These are phyloP conservation scores for Agarophyton chilense DNA, from an alignment of 23 red algal species.

Conservation along the genomic window DNA sequence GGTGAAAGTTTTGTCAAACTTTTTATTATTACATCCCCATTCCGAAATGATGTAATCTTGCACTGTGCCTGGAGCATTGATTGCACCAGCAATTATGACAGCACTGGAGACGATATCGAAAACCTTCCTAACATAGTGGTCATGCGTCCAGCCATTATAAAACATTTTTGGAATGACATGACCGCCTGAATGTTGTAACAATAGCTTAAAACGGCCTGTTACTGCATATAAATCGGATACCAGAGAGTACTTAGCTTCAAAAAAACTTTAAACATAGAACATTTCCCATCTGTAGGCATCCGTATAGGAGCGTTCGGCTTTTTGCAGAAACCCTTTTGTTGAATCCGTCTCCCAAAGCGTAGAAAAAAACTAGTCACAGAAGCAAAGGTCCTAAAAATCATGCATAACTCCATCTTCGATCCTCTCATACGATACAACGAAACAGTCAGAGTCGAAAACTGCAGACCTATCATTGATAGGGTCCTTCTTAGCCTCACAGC, in stretches of 20 bases:
- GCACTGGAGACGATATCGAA: background rate
- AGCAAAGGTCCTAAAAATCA: slow-evolving; percentile 5
- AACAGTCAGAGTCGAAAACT: slow-evolving; percentile 1
- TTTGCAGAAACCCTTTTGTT: background rate
- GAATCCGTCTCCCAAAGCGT: background rate
- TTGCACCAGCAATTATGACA: background rate
- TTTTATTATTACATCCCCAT: background rate
- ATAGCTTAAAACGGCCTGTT: background rate
- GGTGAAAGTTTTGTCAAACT: background rate
- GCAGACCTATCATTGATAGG: background rate
- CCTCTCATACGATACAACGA: background rate
- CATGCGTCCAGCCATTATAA: slow-evolving; percentile 35
- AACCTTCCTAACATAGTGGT: slow-evolving; percentile 12
- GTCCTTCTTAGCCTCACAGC: background rate
- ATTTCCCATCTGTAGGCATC: background rate
- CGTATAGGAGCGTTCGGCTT: background rate
- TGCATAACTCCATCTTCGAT: background rate
- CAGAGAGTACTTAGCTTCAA: background rate
- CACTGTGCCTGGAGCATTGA: slow-evolving; percentile 32
- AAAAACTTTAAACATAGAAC: background rate
- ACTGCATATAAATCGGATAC: background rate
- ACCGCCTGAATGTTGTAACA: background rate
- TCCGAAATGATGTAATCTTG: background rate
- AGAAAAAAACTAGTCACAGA: background rate
- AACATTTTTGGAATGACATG: slow-evolving; percentile 20